phyloP scores from a whole-genome alignment of 805 yeast species.

The Osmozyma mogii region DNA sequence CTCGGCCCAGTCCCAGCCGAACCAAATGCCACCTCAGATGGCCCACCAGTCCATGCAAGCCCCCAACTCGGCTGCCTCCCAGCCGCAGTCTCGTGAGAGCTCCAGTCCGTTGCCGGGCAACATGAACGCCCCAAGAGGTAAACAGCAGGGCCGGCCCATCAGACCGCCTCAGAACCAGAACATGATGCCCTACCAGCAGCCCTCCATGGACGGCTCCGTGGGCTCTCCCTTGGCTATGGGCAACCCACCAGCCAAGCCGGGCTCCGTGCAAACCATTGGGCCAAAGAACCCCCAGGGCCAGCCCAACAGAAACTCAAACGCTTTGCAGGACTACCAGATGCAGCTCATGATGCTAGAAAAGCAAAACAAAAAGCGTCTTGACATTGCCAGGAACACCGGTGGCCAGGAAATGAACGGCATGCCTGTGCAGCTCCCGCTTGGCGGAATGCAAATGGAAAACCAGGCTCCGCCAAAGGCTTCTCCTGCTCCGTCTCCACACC shows the following conservation, averaged over 20 bases:
- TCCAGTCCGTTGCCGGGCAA: slow-evolving; percentile 6
- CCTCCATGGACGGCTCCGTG: background rate
- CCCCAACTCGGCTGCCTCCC: slow-evolving; percentile 2
- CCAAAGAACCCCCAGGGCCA: slow-evolving; percentile 1
- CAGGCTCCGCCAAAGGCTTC: slow-evolving; percentile 11
- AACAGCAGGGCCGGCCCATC: slow-evolving; percentile 4
- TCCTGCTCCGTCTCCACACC: slow-evolving; percentile 28
- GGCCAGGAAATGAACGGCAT: slow-evolving; percentile 7
- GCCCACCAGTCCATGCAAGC: slow-evolving; percentile 1
- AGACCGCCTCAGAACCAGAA: slow-evolving; percentile 1
- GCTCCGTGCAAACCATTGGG: background rate
- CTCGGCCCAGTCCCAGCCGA: slow-evolving; percentile 14
- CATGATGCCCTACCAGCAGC: background rate
- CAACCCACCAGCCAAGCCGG: background rate
- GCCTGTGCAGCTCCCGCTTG: slow-evolving; percentile 10
- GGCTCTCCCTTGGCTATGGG: background rate
- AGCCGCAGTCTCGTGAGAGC: slow-evolving; percentile 2
- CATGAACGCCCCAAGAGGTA: slow-evolving; percentile 5
- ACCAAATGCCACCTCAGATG: slow-evolving; percentile 2
- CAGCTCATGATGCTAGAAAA: slow-evolving; percentile 68
- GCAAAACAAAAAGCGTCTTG: slow-evolving; percentile 64
- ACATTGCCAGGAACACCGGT: slow-evolving; percentile 37
- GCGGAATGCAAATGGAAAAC: slow-evolving; percentile 4
- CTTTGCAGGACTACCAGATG: slow-evolving; percentile 75
- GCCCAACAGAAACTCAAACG: slow-evolving; percentile 35